A percentile compares a stretch with the other conserved stretches of the same genome.
Evolutionary conservation across 495 filamentous ascomycete genomes (phyloP).

Genomic region (Aspergillus ellipticus): DNA sequence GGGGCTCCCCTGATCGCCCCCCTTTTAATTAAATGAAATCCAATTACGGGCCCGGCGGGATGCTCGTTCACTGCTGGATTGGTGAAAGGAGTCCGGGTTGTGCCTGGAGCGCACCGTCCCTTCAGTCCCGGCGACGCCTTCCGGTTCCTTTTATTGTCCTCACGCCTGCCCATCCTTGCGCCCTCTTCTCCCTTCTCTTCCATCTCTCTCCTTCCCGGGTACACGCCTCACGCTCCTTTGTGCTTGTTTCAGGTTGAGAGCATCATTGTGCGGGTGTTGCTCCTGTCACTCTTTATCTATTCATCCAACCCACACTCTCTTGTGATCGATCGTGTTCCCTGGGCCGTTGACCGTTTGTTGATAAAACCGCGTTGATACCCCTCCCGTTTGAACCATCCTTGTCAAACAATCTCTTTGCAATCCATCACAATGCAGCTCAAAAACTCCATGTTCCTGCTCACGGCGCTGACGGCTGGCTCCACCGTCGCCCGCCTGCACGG

Average conservation of each 20-base stretch:
- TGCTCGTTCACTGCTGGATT: background rate
- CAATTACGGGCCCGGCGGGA: background rate
- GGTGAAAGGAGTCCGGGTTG: background rate
- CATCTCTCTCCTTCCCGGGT: slow-evolving; percentile 14
- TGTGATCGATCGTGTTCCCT: slow-evolving; percentile 7
- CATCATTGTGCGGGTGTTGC: slow-evolving; percentile 19
- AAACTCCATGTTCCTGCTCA: slow-evolving; percentile 36
- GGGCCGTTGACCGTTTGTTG: slow-evolving; percentile 1
- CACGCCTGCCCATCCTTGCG: slow-evolving; percentile 17
- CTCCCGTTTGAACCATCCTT: background rate
- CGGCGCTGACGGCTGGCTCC: slow-evolving; percentile 41
- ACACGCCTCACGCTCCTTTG: slow-evolving; percentile 25
- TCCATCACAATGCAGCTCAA: slow-evolving; percentile 39
- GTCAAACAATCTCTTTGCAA: background rate
- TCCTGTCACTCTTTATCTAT: slow-evolving; percentile 26
- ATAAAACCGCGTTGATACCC: slow-evolving; percentile 1
- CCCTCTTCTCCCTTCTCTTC: slow-evolving; percentile 18
- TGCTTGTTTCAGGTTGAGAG: slow-evolving; percentile 17
- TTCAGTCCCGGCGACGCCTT: background rate
- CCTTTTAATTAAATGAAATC: slow-evolving; percentile 18
- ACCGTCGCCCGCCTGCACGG: slow-evolving; percentile 42
- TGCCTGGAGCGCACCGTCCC: background rate
- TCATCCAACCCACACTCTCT: slow-evolving; percentile 17
- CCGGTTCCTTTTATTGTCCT: slow-evolving; percentile 1
- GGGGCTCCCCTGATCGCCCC: slow-evolving; percentile 16